Percentiles rank a stretch among this genome's conserved stretches.
Conservation (phyloP, 305 asterid genomes). For the Solanum hybrid region DNA sequence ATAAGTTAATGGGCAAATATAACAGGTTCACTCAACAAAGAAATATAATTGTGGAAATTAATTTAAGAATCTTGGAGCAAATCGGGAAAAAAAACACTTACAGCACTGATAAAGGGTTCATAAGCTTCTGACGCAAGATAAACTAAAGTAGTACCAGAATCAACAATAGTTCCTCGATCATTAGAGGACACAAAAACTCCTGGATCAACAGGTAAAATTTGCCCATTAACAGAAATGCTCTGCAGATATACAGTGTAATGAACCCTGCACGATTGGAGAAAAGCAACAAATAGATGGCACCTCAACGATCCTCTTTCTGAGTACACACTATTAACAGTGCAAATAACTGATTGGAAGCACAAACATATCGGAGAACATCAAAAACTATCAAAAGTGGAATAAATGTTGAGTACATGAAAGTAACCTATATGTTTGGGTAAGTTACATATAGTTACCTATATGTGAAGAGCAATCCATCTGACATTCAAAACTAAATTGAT, state of each 20-base stretch:
- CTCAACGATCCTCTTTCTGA: neutral
- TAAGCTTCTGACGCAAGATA: conserved; percentile 85
- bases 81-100: conserved; percentile 25
- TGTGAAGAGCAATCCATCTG: neutral
- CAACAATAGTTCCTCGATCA: conserved; percentile 69
- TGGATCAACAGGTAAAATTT: conserved; percentile 61
- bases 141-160: conserved; percentile 89
- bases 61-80: neutral
- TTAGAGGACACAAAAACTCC: conserved; percentile 61
- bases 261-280: conserved; percentile 39
- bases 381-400: neutral
- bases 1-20: neutral
- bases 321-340: neutral
- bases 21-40: neutral
- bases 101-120: conserved; percentile 75
- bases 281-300: neutral
- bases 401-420: neutral
- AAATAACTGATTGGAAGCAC: neutral
- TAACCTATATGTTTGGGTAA: neutral
- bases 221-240: conserved; percentile 82
- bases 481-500: neutral
- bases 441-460: neutral
- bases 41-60: neutral
- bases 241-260: conserved; percentile 81
- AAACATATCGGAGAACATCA: neutral